Evolutionary conservation across 2,329 filamentous ascomycete species (phyloP).

Genomic region (Phaeoacremonium minimum): DNA sequence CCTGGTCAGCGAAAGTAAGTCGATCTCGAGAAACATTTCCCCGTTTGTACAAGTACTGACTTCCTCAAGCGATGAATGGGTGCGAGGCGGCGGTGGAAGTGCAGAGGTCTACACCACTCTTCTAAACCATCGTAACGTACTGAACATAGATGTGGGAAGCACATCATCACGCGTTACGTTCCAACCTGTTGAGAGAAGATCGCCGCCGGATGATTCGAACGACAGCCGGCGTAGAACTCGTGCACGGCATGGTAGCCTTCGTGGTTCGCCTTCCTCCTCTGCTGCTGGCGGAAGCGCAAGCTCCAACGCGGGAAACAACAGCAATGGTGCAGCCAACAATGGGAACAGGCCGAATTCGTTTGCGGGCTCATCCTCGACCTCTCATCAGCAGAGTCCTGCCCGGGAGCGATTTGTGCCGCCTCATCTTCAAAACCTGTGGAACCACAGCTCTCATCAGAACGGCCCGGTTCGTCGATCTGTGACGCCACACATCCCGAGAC

Average conservation of each 20-base stretch:
- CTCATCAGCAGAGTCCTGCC: slow-evolving; percentile 4
- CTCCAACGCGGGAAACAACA: too few relatives aligned
- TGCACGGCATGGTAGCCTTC: slow-evolving; percentile 18
- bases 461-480: too few relatives aligned
- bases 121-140: too few relatives aligned
- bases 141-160: too few relatives aligned
- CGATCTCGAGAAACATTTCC: too few relatives aligned
- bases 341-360: slow-evolving; percentile 1
- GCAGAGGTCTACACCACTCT: too few relatives aligned
- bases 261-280: slow-evolving; percentile 12
- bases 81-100: not conserved
- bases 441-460: too few relatives aligned
- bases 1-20: too few relatives aligned
- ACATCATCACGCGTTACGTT: too few relatives aligned
- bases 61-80: not conserved
- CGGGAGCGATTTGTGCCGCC: not conserved
- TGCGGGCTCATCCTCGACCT: not conserved
- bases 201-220: slow-evolving; percentile 19
- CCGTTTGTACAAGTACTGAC: not conserved
- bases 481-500: too few relatives aligned
- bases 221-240: slow-evolving; percentile 23
- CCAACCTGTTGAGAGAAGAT: too few relatives aligned
- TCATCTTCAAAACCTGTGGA: not conserved
- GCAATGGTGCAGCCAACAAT: not conserved
- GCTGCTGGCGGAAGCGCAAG: not conserved